Conservation (phyloP, 192 early-diverging fungal genomes). For the Rhizoclosmatium globosum region DNA sequence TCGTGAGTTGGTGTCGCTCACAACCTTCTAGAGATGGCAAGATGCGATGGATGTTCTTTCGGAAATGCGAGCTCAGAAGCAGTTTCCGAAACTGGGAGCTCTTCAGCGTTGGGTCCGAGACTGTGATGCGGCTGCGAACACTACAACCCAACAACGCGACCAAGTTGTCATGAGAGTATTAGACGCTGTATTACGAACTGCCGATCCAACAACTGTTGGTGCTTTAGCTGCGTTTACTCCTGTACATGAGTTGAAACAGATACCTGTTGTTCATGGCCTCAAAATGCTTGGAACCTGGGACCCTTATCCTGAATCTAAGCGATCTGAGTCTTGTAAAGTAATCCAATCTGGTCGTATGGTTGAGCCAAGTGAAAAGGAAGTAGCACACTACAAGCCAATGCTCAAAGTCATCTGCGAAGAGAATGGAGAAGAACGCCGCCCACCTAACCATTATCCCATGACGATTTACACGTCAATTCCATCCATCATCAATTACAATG, state of each 20-base stretch:
- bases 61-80: constrained; percentile 21
- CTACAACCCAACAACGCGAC: constrained; percentile 47
- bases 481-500: constrained; percentile 53
- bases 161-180: constrained; percentile 62
- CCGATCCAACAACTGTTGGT: constrained; percentile 55
- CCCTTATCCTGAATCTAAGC: constrained; percentile 42
- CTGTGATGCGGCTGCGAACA: constrained; percentile 69
- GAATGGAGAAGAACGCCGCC: constrained; percentile 64
- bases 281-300: constrained; percentile 50
- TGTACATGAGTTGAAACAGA: constrained; percentile 41
- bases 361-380: background rate
- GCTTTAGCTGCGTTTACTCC: constrained; percentile 24
- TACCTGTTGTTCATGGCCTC: background rate
- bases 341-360: constrained; percentile 26
- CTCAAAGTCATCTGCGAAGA: constrained; percentile 63
- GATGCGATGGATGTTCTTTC: constrained; percentile 54
- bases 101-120: constrained; percentile 76
- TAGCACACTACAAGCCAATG: background rate
- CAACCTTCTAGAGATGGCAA: constrained; percentile 62
- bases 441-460: constrained; percentile 67
- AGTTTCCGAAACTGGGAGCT: constrained; percentile 65
- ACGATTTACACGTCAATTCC: constrained; percentile 66
- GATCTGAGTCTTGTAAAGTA: constrained; percentile 48
- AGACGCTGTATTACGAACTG: constrained; percentile 70
- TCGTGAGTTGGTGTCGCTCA: constrained; percentile 56